Base-by-base conservation (phyloP, 2,329 filamentous ascomycete genomes). In the Ophiostoma perfectum region DNA sequence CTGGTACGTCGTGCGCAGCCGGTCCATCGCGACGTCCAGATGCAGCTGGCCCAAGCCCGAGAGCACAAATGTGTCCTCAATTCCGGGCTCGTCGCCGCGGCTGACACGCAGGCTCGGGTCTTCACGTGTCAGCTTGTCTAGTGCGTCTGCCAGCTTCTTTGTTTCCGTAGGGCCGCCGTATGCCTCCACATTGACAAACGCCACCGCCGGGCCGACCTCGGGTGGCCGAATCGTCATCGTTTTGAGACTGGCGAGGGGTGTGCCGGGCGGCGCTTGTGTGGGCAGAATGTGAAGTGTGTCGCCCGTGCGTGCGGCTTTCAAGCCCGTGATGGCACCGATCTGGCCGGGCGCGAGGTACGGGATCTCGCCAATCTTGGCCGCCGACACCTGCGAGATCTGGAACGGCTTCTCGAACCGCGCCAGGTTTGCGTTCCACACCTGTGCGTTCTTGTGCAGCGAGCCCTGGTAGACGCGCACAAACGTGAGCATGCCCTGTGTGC, bases 41-140 rank as follows among this genome's bases (percentile, higher is more conserved):
- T 99, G 95, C 41, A 99, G 84, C 74, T 96, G 92, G 7, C 95
- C 95, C 95, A 99, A 98, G 4, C 95, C 95, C 67, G 93, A 93
- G 0, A 99, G 83, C 44, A 96, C 89, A 64, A 95, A 97, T 75
- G 97, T 93, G 1, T 95, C 69, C n/a, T 70, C 69, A n/a, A 36
- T 67, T 45, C 69, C 95, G 1, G 92, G 93, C 76, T 97, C 95
- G 71, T 94, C 88, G 45, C 91, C 88, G 42, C 91, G 83, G 47
- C 84, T 90, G 76, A 96, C 91, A 68, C 95, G 87, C 36, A 99
- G 81, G 77, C 93, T 97, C 0, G 95, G 95, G 74, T 99, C 95
- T 80, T 99, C 95, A 73, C 95, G 84, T 0, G 96, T 86, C 5
- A 97, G 84, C 65, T 95, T 86, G 5, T 87, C 85, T 5, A 99